Percentiles rank a stretch among this genome's conserved stretches.
phyloP scores from a whole-genome alignment of 306 rosid species.

The Potentilla sterilis region DNA sequence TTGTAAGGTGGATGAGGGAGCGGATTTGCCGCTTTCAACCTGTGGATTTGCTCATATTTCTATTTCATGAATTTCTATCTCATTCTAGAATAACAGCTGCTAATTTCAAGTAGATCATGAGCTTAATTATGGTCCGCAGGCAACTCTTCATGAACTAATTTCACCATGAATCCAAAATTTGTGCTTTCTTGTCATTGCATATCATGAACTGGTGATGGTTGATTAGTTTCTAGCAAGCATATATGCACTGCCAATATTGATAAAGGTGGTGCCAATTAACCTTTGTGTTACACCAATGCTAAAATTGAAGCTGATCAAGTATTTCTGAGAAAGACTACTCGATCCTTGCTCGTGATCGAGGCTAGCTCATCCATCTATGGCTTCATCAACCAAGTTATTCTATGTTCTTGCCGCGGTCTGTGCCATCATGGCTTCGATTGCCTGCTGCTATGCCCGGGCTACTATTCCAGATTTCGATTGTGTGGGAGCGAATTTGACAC shows the following conservation, averaged over 20 bases:
- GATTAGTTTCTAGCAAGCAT: background rate
- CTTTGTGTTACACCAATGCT: background rate
- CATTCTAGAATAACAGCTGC: background rate
- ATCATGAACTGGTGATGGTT: background rate
- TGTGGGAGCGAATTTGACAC: background rate
- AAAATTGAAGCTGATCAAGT: background rate
- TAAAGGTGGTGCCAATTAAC: background rate
- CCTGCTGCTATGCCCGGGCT: background rate
- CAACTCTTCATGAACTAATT: background rate
- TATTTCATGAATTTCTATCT: background rate
- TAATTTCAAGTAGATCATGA: background rate
- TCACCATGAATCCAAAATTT: background rate
- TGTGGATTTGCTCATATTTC: background rate
- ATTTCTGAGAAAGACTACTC: background rate
- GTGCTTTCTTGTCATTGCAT: background rate
- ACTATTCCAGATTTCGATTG: background rate
- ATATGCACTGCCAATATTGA: background rate
- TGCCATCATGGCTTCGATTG: background rate
- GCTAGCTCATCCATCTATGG: background rate
- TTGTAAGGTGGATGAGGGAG: background rate
- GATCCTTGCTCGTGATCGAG: background rate
- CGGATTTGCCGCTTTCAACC: background rate
- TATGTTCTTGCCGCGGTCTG: background rate
- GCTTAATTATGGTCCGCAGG: background rate
- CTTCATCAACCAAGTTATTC: background rate